A percentile compares a stretch with the other conserved stretches of the same genome.
Evolutionary conservation across 2,329 filamentous ascomycete species (phyloP).

Genomic region (Hypoxylon sp.): DNA sequence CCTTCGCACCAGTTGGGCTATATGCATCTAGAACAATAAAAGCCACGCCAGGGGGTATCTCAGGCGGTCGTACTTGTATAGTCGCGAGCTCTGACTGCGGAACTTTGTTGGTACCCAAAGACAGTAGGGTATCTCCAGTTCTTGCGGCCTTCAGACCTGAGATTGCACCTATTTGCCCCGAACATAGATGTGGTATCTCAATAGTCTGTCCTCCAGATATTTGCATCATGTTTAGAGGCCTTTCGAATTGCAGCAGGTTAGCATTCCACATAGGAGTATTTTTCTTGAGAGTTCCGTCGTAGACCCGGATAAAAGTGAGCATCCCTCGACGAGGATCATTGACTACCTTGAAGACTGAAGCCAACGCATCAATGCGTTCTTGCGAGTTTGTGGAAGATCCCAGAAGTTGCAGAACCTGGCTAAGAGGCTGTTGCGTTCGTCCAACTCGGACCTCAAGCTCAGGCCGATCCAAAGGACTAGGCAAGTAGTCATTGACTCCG

Average conservation of each 20-base stretch:
- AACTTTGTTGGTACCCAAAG: constrained; percentile 73
- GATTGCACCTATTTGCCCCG: constrained; percentile 95
- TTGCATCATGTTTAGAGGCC: constrained; percentile 84
- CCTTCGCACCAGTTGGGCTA: constrained; percentile 83
- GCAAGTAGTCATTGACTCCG: constrained; percentile 88
- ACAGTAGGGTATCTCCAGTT: constrained; percentile 92
- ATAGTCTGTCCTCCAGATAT: constrained; percentile 92
- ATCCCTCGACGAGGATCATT: constrained; percentile 88
- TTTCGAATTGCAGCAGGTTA: constrained; percentile 82
- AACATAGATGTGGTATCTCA: constrained; percentile 83
- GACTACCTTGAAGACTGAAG: constrained; percentile 94
- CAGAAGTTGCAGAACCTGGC: constrained; percentile 57
- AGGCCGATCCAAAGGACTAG: constrained; percentile 83
- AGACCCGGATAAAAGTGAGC: constrained; percentile 92
- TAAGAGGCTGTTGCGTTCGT: constrained; percentile 63
- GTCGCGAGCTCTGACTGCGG: constrained; percentile 78
- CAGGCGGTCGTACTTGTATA: constrained; percentile 87
- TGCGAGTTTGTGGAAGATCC: constrained; percentile 57
- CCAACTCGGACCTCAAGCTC: constrained; percentile 83
- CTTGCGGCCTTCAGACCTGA: constrained; percentile 91
- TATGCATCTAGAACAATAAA: constrained; percentile 93
- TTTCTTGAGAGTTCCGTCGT: constrained; percentile 83
- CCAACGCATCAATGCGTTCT: constrained; percentile 61
- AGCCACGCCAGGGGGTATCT: constrained; percentile 93
- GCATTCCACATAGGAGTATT: constrained; percentile 89